phyloP scores from a whole-genome alignment of 2,329 filamentous ascomycete species.

The Grosmannia clavigera region DNA sequence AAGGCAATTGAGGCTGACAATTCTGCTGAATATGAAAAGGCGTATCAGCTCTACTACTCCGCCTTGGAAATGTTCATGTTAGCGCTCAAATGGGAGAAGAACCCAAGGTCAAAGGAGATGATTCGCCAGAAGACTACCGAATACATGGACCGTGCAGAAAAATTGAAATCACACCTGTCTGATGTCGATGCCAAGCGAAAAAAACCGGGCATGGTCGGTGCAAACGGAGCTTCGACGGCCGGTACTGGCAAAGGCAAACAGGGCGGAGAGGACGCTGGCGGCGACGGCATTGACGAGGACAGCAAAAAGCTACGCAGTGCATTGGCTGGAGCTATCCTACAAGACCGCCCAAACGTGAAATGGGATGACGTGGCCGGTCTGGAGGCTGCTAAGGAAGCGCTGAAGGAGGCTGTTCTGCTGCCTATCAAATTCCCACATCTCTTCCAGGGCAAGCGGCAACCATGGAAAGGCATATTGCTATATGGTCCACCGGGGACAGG shows the following conservation, averaged over 20 bases:
- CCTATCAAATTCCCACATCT: constrained; percentile 97
- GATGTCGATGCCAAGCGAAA: constrained; percentile 60
- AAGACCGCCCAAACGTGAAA: constrained; percentile 89
- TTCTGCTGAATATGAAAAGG: constrained; percentile 90
- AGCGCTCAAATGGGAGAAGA: constrained; percentile 99
- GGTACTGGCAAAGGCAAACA: constrained; percentile 50
- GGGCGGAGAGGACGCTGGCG: constrained; percentile 32
- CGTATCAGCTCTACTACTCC: constrained; percentile 91
- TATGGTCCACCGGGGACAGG: constrained; percentile 95
- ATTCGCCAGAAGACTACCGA: constrained; percentile 89
- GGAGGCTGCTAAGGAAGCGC: constrained; percentile 85
- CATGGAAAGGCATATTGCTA: constrained; percentile 94
- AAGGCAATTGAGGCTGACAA: constrained; percentile 96
- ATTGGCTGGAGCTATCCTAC: constrained; percentile 80
- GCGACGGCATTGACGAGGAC: constrained; percentile 67
- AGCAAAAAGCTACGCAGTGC: constrained; percentile 91
- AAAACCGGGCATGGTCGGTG: constrained; percentile 59
- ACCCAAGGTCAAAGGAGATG: constrained; percentile 91
- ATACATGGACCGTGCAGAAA: constrained; percentile 98
- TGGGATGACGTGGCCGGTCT: constrained; percentile 98
- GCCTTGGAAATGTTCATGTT: constrained; percentile 98
- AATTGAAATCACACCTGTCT: constrained; percentile 81
- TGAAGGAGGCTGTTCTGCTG: constrained; percentile 95
- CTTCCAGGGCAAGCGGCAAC: constrained; percentile 90
- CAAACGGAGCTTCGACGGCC: constrained; percentile 54